phyloP scores from a whole-genome alignment of 2,329 filamentous ascomycete species.

The Hypoxylon sp. region DNA sequence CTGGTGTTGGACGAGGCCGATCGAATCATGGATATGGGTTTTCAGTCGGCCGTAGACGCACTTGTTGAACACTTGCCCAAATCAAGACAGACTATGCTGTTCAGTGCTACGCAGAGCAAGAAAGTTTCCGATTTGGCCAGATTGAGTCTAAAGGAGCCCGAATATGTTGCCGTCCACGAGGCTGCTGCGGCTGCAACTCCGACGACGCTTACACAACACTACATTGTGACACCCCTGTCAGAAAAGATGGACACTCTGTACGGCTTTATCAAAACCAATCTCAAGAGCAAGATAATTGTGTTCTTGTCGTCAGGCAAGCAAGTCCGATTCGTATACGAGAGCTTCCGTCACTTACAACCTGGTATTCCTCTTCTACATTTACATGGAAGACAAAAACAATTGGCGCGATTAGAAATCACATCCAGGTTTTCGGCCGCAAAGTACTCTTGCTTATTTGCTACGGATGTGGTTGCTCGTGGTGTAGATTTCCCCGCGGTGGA shows the following conservation, averaged over 20 bases:
- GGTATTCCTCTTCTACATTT: conserved; percentile 93
- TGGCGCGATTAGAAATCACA: conserved; percentile 86
- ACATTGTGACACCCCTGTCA: conserved; percentile 82
- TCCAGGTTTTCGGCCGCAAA: conserved; percentile 82
- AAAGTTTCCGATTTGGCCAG: conserved; percentile 91
- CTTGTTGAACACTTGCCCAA: conserved; percentile 90
- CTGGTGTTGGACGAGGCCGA: conserved; percentile 96
- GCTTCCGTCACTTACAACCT: conserved; percentile 90
- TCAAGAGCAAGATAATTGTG: conserved; percentile 94
- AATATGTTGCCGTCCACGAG: conserved; percentile 95
- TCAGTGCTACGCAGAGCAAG: conserved; percentile 95
- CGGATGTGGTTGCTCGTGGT: conserved; percentile 92
- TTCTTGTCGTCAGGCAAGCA: conserved; percentile 97
- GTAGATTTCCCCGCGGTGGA: conserved; percentile 97
- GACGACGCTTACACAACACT: conserved; percentile 85
- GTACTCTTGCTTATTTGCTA: conserved; percentile 89
- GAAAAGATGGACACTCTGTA: conserved; percentile 93
- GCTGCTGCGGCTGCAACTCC: conserved; percentile 82
- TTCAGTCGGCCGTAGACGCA: conserved; percentile 88
- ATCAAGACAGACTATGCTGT: conserved; percentile 88
- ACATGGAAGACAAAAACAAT: conserved; percentile 92
- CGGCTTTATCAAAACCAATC: conserved; percentile 88
- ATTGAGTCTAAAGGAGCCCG: conserved; percentile 85
- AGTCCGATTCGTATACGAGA: conserved; percentile 94
- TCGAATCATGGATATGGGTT: conserved; percentile 97